Evolutionary conservation across 73 alveolate genomes (phyloP).

Genomic region (Paramecium sexaurelia): DNA sequence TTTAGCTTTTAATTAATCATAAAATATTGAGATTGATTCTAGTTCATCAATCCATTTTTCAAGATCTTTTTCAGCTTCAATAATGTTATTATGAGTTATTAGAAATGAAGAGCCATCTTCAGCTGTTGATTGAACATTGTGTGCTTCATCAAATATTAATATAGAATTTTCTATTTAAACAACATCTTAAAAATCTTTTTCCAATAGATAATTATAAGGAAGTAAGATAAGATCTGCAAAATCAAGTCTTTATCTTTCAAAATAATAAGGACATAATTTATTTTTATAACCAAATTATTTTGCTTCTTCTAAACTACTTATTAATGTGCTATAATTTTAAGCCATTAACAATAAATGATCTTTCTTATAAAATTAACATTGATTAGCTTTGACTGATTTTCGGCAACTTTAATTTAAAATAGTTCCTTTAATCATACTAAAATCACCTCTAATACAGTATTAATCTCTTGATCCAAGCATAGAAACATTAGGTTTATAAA

Average conservation of each 20-base stretch:
- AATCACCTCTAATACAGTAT: constrained; percentile 78
- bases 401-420: constrained; percentile 31
- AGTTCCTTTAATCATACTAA: constrained; percentile 57
- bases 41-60: constrained; percentile 37
- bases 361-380: neutral
- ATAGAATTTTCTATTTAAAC: constrained; percentile 47
- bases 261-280: constrained; percentile 81
- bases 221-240: constrained; percentile 76
- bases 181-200: constrained; percentile 56
- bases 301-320: constrained; percentile 76
- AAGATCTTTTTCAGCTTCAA: constrained; percentile 13
- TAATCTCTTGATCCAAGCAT: constrained; percentile 85
- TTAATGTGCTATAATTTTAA: neutral
- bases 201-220: constrained; percentile 77
- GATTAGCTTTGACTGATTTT: constrained; percentile 33
- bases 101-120: constrained; percentile 62
- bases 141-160: constrained; percentile 69
- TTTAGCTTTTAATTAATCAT: neutral
- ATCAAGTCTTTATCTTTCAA: constrained; percentile 73
- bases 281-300: constrained; percentile 72
- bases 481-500: constrained; percentile 77
- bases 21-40: neutral
- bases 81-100: neutral
- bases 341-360: neutral
- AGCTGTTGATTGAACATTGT: constrained; percentile 54